Conservation (phyloP, 2,329 filamentous ascomycete genomes). For the Pezicula rhizophila region DNA sequence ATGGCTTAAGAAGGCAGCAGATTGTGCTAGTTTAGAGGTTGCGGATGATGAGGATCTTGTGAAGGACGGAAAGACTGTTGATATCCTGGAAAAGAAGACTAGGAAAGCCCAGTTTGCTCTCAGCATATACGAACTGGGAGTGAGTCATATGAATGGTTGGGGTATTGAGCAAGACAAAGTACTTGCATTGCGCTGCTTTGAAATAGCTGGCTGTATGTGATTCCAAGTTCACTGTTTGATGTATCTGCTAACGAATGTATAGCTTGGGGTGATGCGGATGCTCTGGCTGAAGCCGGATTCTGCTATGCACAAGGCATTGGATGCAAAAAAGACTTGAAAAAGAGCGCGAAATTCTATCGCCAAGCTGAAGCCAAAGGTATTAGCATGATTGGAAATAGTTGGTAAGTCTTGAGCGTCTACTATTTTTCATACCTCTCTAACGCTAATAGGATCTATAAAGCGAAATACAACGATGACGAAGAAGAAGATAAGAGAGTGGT, state of each 20-base stretch:
- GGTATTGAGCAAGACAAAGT: conserved; percentile 88
- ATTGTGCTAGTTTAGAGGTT: conserved; percentile 75
- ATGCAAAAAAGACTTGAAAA: conserved; percentile 93
- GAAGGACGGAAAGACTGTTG: conserved; percentile 57
- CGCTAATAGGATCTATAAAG: conserved; percentile 78
- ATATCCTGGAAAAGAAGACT: conserved; percentile 68
- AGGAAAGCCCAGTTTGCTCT: conserved; percentile 90
- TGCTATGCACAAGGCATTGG: conserved; percentile 93
- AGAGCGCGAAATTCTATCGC: conserved; percentile 85
- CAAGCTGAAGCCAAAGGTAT: conserved; percentile 88
- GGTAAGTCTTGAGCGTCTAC: conserved; percentile 53
- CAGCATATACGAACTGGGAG: conserved; percentile 92
- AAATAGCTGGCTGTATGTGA: conserved; percentile 75
- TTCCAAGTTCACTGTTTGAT: neutral
- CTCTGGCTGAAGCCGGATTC: conserved; percentile 87
- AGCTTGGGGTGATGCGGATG: conserved; percentile 93
- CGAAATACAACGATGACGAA: conserved; percentile 79
- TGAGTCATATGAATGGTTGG: conserved; percentile 98
- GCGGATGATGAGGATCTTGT: conserved; percentile 69
- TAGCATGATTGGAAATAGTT: conserved; percentile 97
- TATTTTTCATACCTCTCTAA: neutral
- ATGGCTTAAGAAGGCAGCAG: conserved; percentile 88
- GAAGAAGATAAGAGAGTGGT: conserved; percentile 25
- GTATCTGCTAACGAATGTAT: conserved; percentile 19
- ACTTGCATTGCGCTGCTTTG: conserved; percentile 85